These are phyloP conservation scores for Solanum tarijense DNA, from an alignment of 257 asterid species.

Conservation along the genomic window DNA sequence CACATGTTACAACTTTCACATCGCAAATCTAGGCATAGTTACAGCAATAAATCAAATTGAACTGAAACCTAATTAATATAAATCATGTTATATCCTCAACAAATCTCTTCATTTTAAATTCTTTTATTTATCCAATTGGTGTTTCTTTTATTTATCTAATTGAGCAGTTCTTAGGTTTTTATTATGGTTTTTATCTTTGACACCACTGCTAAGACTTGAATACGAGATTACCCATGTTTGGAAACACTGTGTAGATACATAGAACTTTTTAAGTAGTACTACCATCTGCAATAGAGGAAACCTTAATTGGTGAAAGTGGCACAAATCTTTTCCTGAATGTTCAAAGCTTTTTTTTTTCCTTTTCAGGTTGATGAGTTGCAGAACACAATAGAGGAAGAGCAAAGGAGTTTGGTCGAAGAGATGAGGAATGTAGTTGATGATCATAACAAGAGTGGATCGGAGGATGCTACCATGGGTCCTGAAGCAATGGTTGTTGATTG, in stretches of 20 bases:
- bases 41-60: not conserved
- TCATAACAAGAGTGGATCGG: conserved; percentile 43
- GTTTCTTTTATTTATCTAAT: not conserved
- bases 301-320: not conserved
- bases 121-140: not conserved
- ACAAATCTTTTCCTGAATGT: not conserved
- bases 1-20: not conserved
- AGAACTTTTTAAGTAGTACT: not conserved
- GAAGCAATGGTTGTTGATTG: conserved; percentile 84
- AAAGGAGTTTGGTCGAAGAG: conserved; percentile 74
- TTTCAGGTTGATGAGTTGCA: conserved; percentile 92
- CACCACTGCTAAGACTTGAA: not conserved
- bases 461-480: conserved; percentile 44
- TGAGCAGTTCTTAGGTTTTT: not conserved
- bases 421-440: conserved; percentile 63
- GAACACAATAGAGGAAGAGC: conserved; percentile 85
- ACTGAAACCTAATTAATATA: not conserved
- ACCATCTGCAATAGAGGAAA: not conserved
- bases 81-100: not conserved
- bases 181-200: not conserved
- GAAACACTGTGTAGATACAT: not conserved
- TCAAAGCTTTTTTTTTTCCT: not conserved
- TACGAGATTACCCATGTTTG: not conserved
- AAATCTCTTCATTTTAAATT: not conserved
- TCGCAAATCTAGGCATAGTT: not conserved